Percentiles rank a stretch among this genome's conserved stretches.
These are phyloP conservation scores for Pythium utonaiense DNA, from an alignment of 352 stramenopile genomes.

Conservation along the genomic window DNA sequence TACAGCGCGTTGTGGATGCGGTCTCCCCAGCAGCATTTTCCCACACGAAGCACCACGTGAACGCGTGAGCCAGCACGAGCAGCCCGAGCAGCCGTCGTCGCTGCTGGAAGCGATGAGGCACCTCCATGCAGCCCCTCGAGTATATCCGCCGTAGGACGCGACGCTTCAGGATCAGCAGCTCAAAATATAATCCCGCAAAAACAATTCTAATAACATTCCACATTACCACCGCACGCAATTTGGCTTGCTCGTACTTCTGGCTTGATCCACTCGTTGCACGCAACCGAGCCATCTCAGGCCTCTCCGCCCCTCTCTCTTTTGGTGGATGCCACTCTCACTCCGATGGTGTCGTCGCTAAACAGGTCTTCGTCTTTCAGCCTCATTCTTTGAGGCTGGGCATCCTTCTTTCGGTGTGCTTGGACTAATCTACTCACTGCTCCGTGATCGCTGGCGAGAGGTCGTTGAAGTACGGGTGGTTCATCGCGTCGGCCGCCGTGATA, in stretches of 20 bases:
- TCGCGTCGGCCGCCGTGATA: conserved; percentile 93
- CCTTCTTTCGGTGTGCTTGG: conserved; percentile 1
- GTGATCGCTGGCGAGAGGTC: conserved; percentile 81
- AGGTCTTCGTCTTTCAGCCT: background rate
- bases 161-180: background rate
- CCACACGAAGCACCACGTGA: background rate
- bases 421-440: conserved; percentile 41
- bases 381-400: background rate
- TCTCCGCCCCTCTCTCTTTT: background rate
- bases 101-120: background rate
- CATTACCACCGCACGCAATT: conserved; percentile 27
- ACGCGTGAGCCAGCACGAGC: background rate
- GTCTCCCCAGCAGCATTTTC: background rate
- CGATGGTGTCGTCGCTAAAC: background rate
- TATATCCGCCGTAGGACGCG: background rate
- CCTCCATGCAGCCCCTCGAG: background rate
- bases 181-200: conserved; percentile 6
- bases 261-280: conserved; percentile 12
- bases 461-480: conserved; percentile 97
- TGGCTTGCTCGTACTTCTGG: conserved; percentile 20
- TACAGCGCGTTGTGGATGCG: background rate
- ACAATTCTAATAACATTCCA: conserved; percentile 23
- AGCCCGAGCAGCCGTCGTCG: background rate
- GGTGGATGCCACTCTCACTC: background rate
- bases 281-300: background rate